Percentiles rank a stretch among this genome's conserved stretches.
Conservation (phyloP, 768 basidiomycete species). For the Phlebiopsis gigantea region DNA sequence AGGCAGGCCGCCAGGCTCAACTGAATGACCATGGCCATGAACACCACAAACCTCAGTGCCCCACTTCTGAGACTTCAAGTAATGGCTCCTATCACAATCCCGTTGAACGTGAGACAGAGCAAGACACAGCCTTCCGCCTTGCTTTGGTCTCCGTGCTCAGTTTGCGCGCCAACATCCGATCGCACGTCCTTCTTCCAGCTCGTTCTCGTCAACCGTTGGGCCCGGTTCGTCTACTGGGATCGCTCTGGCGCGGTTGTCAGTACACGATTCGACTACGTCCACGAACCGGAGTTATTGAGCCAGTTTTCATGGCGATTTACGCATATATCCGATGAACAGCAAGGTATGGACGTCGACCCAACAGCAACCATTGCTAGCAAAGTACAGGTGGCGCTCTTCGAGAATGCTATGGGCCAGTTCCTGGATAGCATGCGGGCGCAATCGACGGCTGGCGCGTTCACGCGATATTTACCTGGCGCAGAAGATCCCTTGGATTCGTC, state of each 20-base stretch:
- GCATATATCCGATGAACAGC: not conserved
- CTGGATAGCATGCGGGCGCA: not conserved
- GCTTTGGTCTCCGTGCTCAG: not conserved
- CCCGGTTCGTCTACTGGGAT: not conserved
- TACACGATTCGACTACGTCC: not conserved
- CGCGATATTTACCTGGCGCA: not conserved
- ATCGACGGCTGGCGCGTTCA: too few relatives aligned
- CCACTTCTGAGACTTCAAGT: too few relatives aligned
- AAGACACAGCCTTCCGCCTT: not conserved
- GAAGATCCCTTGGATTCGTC: not conserved
- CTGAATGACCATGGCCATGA: too few relatives aligned
- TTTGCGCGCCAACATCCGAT: not conserved
- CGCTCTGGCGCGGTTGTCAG: not conserved
- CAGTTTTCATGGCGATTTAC: constrained; percentile 1
- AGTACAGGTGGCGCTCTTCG: not conserved
- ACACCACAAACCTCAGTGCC: too few relatives aligned
- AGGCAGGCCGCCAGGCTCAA: too few relatives aligned
- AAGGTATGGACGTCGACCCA: not conserved
- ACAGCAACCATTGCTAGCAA: not conserved
- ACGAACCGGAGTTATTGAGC: not conserved
- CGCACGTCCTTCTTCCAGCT: not conserved
- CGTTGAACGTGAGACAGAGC: not conserved
- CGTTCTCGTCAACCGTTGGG: not conserved
- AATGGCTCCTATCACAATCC: too few relatives aligned
- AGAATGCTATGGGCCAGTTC: not conserved